These are phyloP conservation scores for Dothistroma septosporum DNA, from an alignment of 2,329 filamentous ascomycete species.

Conservation along the genomic window DNA sequence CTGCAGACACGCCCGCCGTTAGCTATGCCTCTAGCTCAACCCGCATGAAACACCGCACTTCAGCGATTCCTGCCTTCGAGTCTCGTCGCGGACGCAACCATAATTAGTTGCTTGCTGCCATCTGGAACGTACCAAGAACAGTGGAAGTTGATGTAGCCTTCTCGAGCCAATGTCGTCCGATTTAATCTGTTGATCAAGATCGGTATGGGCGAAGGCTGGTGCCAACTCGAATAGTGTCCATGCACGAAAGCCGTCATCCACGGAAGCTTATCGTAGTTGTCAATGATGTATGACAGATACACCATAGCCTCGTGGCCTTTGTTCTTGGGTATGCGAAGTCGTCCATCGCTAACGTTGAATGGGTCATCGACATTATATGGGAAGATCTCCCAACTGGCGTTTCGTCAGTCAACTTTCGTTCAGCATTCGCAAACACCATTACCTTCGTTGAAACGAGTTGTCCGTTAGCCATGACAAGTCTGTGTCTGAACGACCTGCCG, in stretches of 20 bases:
- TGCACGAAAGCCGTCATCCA: slow-evolving; percentile 29
- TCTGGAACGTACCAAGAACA: slow-evolving; percentile 17
- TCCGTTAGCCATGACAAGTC: slow-evolving; percentile 16
- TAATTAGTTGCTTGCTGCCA: not conserved
- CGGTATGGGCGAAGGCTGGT: slow-evolving; percentile 25
- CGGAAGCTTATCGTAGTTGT: slow-evolving; percentile 40
- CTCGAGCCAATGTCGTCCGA: slow-evolving; percentile 19
- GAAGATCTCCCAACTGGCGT: slow-evolving; percentile 18
- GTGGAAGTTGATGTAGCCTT: slow-evolving; percentile 29
- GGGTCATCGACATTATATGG: slow-evolving; percentile 40
- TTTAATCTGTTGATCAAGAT: slow-evolving; percentile 24
- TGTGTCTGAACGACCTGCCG: slow-evolving; percentile 9
- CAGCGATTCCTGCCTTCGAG: no score
- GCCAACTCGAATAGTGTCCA: slow-evolving; percentile 27
- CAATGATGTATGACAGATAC: slow-evolving; percentile 47
- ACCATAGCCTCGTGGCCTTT: slow-evolving; percentile 47
- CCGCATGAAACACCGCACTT: no score
- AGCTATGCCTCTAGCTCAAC: no score
- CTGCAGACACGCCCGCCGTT: not conserved
- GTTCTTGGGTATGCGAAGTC: slow-evolving; percentile 41
- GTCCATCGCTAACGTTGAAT: slow-evolving; percentile 26
- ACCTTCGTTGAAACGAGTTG: slow-evolving; percentile 11
- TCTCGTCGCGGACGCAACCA: no score
- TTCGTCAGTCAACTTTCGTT: not conserved
- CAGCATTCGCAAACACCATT: not conserved